A percentile compares a stretch with the other conserved stretches of the same genome.
phyloP scores from a whole-genome alignment of 2,329 filamentous ascomycete species.

The Colletotrichum viniferum region DNA sequence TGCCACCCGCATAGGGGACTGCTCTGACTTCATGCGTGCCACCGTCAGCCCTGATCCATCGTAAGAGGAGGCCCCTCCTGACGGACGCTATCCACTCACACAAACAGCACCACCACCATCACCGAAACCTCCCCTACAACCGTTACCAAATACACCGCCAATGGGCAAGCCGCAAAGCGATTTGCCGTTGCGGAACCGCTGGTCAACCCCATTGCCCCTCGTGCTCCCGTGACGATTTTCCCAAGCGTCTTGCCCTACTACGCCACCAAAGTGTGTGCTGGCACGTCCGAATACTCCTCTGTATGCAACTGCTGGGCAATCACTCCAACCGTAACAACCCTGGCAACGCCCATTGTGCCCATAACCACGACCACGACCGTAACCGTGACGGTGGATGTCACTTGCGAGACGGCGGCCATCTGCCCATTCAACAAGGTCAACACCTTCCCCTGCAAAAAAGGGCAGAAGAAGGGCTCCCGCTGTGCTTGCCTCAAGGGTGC shows the following conservation, averaged over 20 bases:
- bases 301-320: conserved; percentile 50
- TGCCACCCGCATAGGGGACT: not conserved
- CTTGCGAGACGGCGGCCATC: not conserved
- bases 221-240: conserved; percentile 17
- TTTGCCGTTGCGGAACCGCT: not conserved
- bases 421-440: not conserved
- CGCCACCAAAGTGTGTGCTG: conserved; percentile 38
- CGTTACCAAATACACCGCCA: not conserved
- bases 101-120: conserved; percentile 1
- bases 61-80: not conserved
- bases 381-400: conserved; percentile 25
- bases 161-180: not conserved
- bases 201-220: not conserved
- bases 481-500: not conserved
- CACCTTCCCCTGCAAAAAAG: not conserved
- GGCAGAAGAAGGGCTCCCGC: not conserved
- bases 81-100: not conserved
- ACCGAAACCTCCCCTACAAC: not conserved
- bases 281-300: conserved; percentile 36
- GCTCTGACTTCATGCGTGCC: not conserved
- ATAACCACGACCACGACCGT: conserved; percentile 40
- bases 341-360: conserved; percentile 35
- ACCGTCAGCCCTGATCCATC: not conserved
- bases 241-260: conserved; percentile 40
- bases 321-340: conserved; percentile 39